phyloP scores from a whole-genome alignment of 23 red algal genomes.

The Gracilariopsis chorda region DNA sequence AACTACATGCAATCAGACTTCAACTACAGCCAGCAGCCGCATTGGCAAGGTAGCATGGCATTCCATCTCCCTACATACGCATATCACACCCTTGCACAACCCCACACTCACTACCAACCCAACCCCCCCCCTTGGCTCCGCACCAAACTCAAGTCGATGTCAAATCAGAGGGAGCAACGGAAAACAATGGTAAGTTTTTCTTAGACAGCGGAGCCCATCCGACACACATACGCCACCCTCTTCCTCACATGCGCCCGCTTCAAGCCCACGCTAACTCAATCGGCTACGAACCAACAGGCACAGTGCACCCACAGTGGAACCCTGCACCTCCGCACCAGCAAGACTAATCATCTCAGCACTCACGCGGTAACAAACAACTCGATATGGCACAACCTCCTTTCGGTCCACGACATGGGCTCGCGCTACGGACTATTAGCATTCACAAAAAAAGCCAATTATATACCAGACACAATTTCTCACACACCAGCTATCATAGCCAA shows the following conservation, averaged over 20 bases:
- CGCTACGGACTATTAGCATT: background rate
- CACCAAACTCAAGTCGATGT: no score
- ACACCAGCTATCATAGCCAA: background rate
- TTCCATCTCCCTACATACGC: no score
- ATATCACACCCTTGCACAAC: no score
- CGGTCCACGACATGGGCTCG: background rate
- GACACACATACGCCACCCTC: background rate
- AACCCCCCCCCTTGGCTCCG: no score
- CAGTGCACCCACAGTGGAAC: slow-evolving; percentile 6
- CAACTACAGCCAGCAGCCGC: no score
- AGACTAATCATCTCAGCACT: background rate
- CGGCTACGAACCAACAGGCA: background rate
- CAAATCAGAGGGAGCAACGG: background rate
- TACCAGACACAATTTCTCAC: background rate
- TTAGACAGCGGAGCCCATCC: background rate
- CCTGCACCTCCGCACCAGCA: background rate
- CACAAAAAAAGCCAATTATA: background rate
- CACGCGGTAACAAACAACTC: background rate
- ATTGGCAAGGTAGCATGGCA: no score
- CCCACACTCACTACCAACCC: no score
- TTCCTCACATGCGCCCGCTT: background rate
- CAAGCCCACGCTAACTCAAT: background rate
- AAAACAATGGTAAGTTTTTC: background rate
- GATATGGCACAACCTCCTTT: background rate
- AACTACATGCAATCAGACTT: no score